These are phyloP conservation scores for Fraxinus xanthoxyloides DNA, from an alignment of 305 asterid species.

Conservation along the genomic window DNA sequence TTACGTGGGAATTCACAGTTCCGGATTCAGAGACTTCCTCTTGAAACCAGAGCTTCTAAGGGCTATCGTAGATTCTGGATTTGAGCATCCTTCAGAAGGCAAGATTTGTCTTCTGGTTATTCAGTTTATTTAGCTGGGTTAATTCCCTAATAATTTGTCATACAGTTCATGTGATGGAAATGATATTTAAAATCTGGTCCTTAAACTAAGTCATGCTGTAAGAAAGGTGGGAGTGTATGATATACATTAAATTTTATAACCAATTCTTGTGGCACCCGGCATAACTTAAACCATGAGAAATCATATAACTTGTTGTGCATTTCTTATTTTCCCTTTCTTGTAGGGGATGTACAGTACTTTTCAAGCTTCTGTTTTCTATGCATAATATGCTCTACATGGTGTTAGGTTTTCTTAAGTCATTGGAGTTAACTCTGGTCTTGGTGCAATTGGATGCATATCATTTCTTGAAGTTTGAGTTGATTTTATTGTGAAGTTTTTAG, in stretches of 20 bases:
- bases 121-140: neutral
- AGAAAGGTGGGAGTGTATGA: neutral
- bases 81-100: constrained; percentile 6
- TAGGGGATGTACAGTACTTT: neutral
- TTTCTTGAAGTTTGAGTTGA: neutral
- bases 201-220: neutral
- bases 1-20: constrained; percentile 4
- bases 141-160: neutral
- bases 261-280: neutral
- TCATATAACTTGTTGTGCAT: neutral
- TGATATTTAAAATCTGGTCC: neutral
- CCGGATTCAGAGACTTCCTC: neutral
- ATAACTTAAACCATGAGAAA: neutral
- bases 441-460: neutral
- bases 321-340: neutral
- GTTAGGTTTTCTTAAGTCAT: neutral
- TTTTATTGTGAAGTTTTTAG: neutral
- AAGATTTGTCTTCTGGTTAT: neutral
- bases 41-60: neutral
- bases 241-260: neutral
- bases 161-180: neutral
- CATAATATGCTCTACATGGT: neutral
- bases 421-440: neutral
- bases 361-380: neutral
- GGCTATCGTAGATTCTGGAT: constrained; percentile 3